Base-by-base conservation (phyloP, 495 filamentous ascomycete species). In the Neurospora tetrasperma region DNA sequence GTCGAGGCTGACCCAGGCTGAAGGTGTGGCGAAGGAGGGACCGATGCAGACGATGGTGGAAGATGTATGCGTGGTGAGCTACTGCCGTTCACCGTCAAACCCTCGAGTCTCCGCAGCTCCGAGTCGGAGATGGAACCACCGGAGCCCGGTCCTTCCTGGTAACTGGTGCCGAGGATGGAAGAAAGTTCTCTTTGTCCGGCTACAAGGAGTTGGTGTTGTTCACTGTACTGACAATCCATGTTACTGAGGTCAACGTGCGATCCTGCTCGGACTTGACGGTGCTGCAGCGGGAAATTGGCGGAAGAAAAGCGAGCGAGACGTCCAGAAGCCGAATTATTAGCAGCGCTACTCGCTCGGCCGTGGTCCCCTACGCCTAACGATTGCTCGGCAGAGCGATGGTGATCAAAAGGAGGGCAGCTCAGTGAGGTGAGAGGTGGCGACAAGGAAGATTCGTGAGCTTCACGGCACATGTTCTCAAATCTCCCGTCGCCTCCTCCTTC, bases 41-140 rank as follows among this genome's bases (percentile, higher is more conserved):
- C 74, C 5, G 80, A 78, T 16, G 76, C 76, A 27, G 80, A 78
- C 11, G 71, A 46, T 18, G 71, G 73, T 1, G 73, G 79, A 69
- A 73, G 75, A 70, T 74, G 69, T 71, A 76, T 76, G 74, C 75
- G 79, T 4, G 81, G 80, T 14, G 84, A 83, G 70, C 80, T 27
- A 66, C 54, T 66, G 27, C 54, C 27, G 6, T 35, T 79, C 72
- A 85, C 77, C n/a, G 82, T 80, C 44, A 86, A 75, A 0, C 83
- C 83, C 72, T 86, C 85, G 44, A 86, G 76, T 62, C 80, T 81
- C 3, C 84, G 80, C 35, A 86, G 75, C 74, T 86, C 83, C 42
- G 83, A 85, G 74, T 85, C 83, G 16, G 84, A 85, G 72, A 85
- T 82, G 41, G 84, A 83, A 39, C 80, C 82, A 31, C 75, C 73